Percentiles rank a stretch among this genome's conserved stretches.
Conservation (phyloP, 805 yeast genomes). For the Kazachstania taianensis region DNA sequence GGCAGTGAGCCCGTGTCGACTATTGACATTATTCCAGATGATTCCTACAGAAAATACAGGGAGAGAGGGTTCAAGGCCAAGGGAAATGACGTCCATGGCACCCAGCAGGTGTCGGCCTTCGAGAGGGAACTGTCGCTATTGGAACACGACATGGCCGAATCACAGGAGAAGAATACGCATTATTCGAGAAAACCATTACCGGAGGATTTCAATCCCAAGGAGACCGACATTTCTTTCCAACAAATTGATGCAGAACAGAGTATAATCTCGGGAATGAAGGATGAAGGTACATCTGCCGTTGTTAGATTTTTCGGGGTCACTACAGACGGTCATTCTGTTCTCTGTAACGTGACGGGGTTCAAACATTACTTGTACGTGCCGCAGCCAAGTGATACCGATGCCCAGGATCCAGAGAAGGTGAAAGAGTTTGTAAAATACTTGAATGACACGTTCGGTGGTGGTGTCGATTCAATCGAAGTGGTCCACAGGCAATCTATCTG, state of each 20-base stretch:
- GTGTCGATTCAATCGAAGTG: conserved; percentile 58
- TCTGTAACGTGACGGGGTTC: conserved; percentile 85
- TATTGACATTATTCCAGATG: conserved; percentile 27
- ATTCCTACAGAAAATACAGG: conserved; percentile 22
- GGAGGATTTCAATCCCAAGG: conserved; percentile 36
- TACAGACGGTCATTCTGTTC: conserved; percentile 72
- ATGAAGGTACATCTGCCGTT: conserved; percentile 35
- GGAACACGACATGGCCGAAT: conserved; percentile 25
- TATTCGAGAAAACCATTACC: conserved; percentile 56
- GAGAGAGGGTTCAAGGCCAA: conserved; percentile 25
- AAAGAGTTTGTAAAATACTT: conserved; percentile 37
- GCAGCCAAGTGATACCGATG: conserved; percentile 58
- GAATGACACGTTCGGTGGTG: conserved; percentile 38
- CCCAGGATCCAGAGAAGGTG: conserved; percentile 24
- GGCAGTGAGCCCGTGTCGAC: conserved; percentile 29
- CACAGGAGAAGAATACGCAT: conserved; percentile 21
- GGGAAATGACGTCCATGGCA: conserved; percentile 16
- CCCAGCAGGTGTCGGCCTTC: conserved; percentile 18
- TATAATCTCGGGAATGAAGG: conserved; percentile 34
- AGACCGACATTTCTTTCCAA: conserved; percentile 60
- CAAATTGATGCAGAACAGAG: conserved; percentile 94
- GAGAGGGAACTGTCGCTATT: conserved; percentile 25
- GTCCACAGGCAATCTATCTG: conserved; percentile 74
- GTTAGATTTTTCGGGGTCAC: conserved; percentile 92
- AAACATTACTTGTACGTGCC: conserved; percentile 86